Percentiles rank a stretch among this genome's conserved stretches.
Conservation (phyloP, 1,284 basidiomycete species). For the Sanghuangporus sanghuang region DNA sequence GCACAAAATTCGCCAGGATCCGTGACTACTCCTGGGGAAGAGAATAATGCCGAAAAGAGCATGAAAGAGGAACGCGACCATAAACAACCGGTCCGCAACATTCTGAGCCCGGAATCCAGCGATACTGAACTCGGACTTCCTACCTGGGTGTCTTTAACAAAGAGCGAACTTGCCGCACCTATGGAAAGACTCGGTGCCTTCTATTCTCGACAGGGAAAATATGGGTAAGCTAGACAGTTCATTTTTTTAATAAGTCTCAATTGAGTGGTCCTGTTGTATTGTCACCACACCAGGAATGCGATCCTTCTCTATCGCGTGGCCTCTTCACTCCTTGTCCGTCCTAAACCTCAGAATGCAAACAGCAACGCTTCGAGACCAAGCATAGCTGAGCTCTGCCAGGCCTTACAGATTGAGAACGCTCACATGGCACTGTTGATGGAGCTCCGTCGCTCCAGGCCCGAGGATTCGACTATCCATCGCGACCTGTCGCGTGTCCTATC, state of each 20-base stretch:
- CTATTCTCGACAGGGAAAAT: conserved; percentile 52
- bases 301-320: conserved; percentile 61
- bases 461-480: conserved; percentile 45
- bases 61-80: conserved; percentile 17
- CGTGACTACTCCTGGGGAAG: neutral
- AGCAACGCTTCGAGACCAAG: neutral
- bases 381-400: conserved; percentile 11
- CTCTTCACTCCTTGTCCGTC: conserved; percentile 7
- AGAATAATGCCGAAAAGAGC: conserved; percentile 17
- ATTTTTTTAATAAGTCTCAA: neutral
- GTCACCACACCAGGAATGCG: conserved; percentile 29
- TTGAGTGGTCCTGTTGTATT: conserved; percentile 29
- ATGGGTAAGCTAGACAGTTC: conserved; percentile 41
- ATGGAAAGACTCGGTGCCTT: conserved; percentile 63
- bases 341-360: neutral
- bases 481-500: conserved; percentile 35
- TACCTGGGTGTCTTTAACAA: conserved; percentile 44
- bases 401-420: conserved; percentile 10
- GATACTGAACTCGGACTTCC: conserved; percentile 52
- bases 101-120: conserved; percentile 28
- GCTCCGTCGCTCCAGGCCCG: neutral
- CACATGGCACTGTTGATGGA: conserved; percentile 13
- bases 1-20: neutral
- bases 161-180: conserved; percentile 61
- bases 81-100: conserved; percentile 14